Conservation (phyloP, 306 rosid genomes). For the Echinosophora koreensis region DNA sequence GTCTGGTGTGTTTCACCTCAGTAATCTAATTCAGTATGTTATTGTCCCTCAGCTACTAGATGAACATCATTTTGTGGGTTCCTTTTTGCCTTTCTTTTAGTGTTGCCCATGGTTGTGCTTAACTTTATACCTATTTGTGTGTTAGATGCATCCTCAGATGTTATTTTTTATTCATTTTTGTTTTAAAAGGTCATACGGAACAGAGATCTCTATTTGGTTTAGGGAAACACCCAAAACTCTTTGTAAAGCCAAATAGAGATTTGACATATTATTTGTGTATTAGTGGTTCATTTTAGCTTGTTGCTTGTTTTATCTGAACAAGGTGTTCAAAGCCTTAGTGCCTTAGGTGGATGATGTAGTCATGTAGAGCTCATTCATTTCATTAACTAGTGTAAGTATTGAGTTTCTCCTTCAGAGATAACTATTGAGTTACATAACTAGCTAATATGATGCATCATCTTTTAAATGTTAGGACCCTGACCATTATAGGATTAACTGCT, state of each 20-base stretch:
- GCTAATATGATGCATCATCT: not conserved
- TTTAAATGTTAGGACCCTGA: slow-evolving; percentile 6
- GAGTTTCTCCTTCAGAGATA: slow-evolving; percentile 13
- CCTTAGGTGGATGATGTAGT: not conserved
- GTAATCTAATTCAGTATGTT: too few relatives aligned
- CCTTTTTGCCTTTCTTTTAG: too few relatives aligned
- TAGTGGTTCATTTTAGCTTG: not conserved
- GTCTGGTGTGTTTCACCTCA: too few relatives aligned
- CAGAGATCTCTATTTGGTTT: not conserved
- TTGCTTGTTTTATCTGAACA: not conserved
- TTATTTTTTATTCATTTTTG: too few relatives aligned
- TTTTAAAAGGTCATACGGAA: too few relatives aligned
- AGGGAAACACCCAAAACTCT: not conserved
- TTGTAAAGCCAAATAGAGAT: not conserved
- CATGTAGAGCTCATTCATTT: not conserved
- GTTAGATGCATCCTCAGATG: too few relatives aligned
- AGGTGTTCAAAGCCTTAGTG: slow-evolving; percentile 16
- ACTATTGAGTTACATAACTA: not conserved
- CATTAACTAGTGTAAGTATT: not conserved
- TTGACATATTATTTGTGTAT: not conserved
- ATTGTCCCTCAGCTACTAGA: too few relatives aligned
- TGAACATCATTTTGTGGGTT: too few relatives aligned
- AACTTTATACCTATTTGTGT: too few relatives aligned
- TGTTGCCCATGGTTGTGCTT: too few relatives aligned
- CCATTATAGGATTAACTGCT: too few relatives aligned